A percentile compares a stretch with the other conserved stretches of the same genome.
Conservation (phyloP, 108 stramenopile genomes). For the Skeletonema menzelii region DNA sequence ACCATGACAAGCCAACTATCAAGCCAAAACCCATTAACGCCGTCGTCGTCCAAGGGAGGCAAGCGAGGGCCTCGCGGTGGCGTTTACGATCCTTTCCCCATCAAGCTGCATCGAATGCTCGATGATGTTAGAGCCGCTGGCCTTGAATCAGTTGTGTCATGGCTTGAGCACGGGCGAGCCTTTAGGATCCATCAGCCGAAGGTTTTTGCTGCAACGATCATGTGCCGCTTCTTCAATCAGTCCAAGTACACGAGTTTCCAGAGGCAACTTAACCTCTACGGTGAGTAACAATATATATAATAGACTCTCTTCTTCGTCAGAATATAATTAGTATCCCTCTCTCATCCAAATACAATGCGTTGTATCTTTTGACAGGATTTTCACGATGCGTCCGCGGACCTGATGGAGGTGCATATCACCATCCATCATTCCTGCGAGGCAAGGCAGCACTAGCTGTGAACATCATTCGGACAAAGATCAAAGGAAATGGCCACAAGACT, state of each 20-base stretch:
- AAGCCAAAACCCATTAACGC: not conserved
- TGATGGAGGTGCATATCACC: slow-evolving; percentile 54
- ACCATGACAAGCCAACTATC: not conserved
- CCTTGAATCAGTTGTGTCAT: slow-evolving; percentile 61
- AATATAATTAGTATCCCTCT: not conserved
- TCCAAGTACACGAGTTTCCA: slow-evolving; percentile 63
- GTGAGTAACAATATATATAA: slow-evolving; percentile 18
- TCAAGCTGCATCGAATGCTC: slow-evolving; percentile 71
- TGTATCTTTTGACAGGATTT: slow-evolving; percentile 29
- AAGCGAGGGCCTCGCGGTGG: slow-evolving; percentile 54
- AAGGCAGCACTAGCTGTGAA: slow-evolving; percentile 43
- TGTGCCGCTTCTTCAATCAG: slow-evolving; percentile 82
- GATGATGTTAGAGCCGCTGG: slow-evolving; percentile 61
- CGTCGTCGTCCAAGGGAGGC: not conserved
- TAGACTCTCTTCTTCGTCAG: not conserved
- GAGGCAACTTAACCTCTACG: slow-evolving; percentile 74
- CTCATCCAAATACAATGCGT: not conserved
- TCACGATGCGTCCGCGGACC: slow-evolving; percentile 42
- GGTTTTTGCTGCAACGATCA: slow-evolving; percentile 62
- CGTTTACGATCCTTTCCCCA: slow-evolving; percentile 64
- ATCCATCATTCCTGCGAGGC: slow-evolving; percentile 69
- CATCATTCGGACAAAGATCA: slow-evolving; percentile 70
- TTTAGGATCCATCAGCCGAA: slow-evolving; percentile 78
- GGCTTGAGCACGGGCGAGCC: slow-evolving; percentile 80
- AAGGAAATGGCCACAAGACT: slow-evolving; percentile 74